phyloP scores from a whole-genome alignment of 2,329 filamentous ascomycete genomes.

The Phyllosticta citriasiana region DNA sequence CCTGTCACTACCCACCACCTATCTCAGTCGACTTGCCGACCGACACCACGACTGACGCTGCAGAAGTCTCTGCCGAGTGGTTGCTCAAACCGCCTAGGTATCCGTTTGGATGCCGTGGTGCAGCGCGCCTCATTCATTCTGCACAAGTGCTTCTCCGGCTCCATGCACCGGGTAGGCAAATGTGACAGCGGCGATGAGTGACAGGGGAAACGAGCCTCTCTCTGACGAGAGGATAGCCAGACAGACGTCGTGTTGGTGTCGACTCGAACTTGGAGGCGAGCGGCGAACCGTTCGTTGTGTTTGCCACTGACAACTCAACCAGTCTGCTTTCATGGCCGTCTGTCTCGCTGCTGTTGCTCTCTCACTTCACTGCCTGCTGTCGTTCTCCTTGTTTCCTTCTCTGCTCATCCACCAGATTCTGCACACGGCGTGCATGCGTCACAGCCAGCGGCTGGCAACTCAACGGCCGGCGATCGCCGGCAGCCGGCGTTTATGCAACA shows the following conservation, averaged over 20 bases:
- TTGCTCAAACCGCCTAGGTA: neutral
- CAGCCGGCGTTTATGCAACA: neutral
- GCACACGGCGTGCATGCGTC: neutral
- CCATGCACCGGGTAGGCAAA: neutral
- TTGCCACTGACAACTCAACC: neutral
- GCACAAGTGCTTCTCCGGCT: neutral
- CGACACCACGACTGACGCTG: neutral
- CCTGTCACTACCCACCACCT: neutral
- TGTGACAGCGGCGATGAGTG: neutral
- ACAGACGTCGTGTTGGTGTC: neutral
- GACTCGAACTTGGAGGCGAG: neutral
- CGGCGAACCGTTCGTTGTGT: neutral
- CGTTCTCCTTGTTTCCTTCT: neutral
- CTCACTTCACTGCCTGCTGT: neutral
- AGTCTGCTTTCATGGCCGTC: neutral
- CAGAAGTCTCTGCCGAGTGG: neutral
- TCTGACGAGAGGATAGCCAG: neutral
- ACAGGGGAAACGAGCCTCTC: neutral
- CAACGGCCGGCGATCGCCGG: neutral
- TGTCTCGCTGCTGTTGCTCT: neutral
- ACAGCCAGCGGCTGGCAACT: neutral
- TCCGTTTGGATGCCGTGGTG: neutral
- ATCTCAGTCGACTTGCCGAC: neutral
- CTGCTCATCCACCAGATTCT: neutral
- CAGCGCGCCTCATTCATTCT: neutral